Percentiles rank a stretch among this genome's conserved stretches.
Evolutionary conservation across 305 asterid species (phyloP).

Genomic region (Fraxinus platypoda): DNA sequence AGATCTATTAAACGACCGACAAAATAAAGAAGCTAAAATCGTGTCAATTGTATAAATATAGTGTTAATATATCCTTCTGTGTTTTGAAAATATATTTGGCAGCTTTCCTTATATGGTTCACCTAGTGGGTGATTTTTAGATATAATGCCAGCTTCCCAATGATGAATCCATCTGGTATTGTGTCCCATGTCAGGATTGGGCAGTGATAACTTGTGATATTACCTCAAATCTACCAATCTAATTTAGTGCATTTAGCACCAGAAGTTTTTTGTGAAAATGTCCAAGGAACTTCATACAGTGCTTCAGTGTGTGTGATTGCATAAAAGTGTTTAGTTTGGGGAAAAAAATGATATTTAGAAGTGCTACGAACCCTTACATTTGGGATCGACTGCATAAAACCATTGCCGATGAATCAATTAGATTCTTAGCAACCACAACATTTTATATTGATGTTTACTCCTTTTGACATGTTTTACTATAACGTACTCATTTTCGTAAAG

Average conservation of each 20-base stretch:
- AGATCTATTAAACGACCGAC: background rate
- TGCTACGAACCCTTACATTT: background rate
- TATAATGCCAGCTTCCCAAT: conserved; percentile 42
- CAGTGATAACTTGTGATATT: conserved; percentile 13
- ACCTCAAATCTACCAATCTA: conserved; percentile 22
- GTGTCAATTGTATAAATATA: background rate
- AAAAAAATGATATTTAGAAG: background rate
- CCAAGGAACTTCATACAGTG: background rate
- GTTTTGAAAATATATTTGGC: conserved; percentile 32
- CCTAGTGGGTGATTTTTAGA: conserved; percentile 38
- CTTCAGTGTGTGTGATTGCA: background rate
- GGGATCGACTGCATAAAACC: background rate
- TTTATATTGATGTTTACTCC: background rate
- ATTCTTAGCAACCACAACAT: background rate
- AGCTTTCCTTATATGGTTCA: conserved; percentile 37
- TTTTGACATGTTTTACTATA: background rate
- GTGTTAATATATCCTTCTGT: conserved; percentile 40
- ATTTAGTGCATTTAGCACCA: background rate
- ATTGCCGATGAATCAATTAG: background rate
- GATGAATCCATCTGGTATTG: conserved; percentile 38
- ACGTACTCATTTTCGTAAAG: background rate
- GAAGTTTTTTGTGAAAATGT: background rate
- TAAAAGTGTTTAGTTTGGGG: background rate
- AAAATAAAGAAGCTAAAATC: background rate
- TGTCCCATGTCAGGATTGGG: conserved; percentile 33